Evolutionary conservation across 345 rosid species (phyloP).

Genomic region (Citrus sp.): DNA sequence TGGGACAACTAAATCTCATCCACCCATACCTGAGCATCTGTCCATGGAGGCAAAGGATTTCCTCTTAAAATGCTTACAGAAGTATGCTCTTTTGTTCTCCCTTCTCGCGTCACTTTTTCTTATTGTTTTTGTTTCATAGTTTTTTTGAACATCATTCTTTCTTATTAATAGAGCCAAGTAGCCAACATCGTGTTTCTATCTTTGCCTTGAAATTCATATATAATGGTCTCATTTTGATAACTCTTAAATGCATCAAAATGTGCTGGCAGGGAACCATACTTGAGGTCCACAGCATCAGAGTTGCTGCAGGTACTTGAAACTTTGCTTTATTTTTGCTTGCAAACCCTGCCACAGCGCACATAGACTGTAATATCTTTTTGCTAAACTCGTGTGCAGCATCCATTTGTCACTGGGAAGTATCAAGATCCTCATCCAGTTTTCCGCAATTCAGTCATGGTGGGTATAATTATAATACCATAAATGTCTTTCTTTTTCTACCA

Average conservation of each 20-base stretch:
- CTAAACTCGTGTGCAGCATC: conserved; percentile 58
- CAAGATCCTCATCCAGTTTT: conserved; percentile 42
- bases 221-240: not conserved
- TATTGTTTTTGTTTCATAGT: not conserved
- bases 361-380: conserved; percentile 13
- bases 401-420: conserved; percentile 66
- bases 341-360: not conserved
- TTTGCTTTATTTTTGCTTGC: not conserved
- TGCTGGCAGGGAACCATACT: conserved; percentile 73
- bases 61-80: conserved; percentile 74
- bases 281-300: conserved; percentile 70
- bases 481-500: conserved; percentile 17
- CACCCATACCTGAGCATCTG: conserved; percentile 90
- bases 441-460: conserved; percentile 51
- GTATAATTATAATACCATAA: conserved; percentile 18
- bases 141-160: not conserved
- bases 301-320: conserved; percentile 62
- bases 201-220: not conserved
- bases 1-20: conserved; percentile 93
- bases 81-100: conserved; percentile 38
- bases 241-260: conserved; percentile 7
- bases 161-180: not conserved
- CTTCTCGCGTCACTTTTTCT: not conserved
- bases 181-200: not conserved
- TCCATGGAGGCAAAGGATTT: conserved; percentile 82